Evolutionary conservation across 2,329 filamentous ascomycete species (phyloP).

Genomic region (Talaromyces verruculosus): DNA sequence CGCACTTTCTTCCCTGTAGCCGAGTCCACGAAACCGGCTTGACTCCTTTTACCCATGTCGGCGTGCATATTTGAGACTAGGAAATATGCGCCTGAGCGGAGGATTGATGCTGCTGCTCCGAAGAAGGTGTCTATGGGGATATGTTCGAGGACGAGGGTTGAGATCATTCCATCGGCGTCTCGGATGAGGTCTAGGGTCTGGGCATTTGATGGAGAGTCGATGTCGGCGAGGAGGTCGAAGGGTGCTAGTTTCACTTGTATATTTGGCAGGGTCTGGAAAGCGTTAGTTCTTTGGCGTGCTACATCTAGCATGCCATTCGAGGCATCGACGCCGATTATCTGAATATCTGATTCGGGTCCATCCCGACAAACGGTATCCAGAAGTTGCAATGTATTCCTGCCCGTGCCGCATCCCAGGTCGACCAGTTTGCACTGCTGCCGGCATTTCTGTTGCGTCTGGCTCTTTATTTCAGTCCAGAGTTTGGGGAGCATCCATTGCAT

Average conservation of each 20-base stretch:
- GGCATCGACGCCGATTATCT: constrained; percentile 57
- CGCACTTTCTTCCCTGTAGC: constrained; percentile 58
- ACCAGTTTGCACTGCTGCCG: constrained; percentile 44
- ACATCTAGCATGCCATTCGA: constrained; percentile 59
- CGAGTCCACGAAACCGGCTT: constrained; percentile 62
- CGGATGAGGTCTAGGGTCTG: constrained; percentile 15
- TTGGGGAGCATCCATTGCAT: constrained; percentile 53
- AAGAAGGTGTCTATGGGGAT: constrained; percentile 61
- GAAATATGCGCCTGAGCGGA: constrained; percentile 52
- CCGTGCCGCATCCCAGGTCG: constrained; percentile 67
- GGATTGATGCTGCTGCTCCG: constrained; percentile 42
- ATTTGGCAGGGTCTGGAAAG: constrained; percentile 1
- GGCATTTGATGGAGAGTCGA: constrained; percentile 25
- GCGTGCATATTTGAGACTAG: constrained; percentile 69
- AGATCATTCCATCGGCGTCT: constrained; percentile 52
- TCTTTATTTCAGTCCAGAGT: constrained; percentile 38
- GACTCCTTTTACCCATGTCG: constrained; percentile 60
- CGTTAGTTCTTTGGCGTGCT: constrained; percentile 44
- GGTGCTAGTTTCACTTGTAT: constrained; percentile 31
- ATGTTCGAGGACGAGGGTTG: constrained; percentile 66
- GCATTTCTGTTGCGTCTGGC: not conserved
- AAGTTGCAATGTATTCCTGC: constrained; percentile 60
- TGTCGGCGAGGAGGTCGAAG: constrained; percentile 42
- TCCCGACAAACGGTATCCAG: constrained; percentile 21
- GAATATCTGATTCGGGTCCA: constrained; percentile 23